Evolutionary conservation across 2,329 filamentous ascomycete genomes (phyloP).

Genomic region (Cladophialophora psammophila): DNA sequence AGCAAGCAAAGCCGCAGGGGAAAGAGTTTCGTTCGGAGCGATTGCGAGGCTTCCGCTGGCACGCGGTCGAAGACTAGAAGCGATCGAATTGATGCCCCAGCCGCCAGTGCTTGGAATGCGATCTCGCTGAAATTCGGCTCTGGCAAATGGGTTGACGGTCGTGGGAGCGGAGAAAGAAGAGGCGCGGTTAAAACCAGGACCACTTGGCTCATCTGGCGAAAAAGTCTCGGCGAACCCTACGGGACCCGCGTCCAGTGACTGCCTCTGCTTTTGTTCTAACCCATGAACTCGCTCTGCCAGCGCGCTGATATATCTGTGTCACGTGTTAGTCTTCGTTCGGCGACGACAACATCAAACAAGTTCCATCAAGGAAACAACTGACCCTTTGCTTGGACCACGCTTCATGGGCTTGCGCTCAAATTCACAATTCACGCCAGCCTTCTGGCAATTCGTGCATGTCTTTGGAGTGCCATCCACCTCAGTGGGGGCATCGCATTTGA

Average conservation of each 20-base stretch:
- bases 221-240: conserved; percentile 51
- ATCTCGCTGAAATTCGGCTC: conserved; percentile 34
- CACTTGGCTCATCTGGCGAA: conserved; percentile 54
- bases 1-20: conserved; percentile 12
- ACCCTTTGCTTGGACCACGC: conserved; percentile 87
- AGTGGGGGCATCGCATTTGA: conserved; percentile 82
- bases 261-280: conserved; percentile 76
- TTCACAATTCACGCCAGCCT: conserved; percentile 77
- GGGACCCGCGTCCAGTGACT: conserved; percentile 37
- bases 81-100: conserved; percentile 24
- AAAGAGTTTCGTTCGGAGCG: conserved; percentile 38
- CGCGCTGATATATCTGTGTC: conserved; percentile 82
- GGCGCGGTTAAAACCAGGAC: conserved; percentile 51
- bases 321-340: conserved; percentile 9
- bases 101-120: conserved; percentile 35
- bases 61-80: conserved; percentile 22
- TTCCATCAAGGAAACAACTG: conserved; percentile 43
- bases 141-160: conserved; percentile 38
- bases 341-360: conserved; percentile 5
- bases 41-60: conserved; percentile 37
- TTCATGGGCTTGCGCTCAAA: conserved; percentile 91
- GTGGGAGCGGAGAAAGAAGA: conserved; percentile 54
- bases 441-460: conserved; percentile 81
- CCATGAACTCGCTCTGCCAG: conserved; percentile 83
- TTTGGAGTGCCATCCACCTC: conserved; percentile 69